Evolutionary conservation across 805 yeast species (phyloP).

Genomic region (Ogataea pini): DNA sequence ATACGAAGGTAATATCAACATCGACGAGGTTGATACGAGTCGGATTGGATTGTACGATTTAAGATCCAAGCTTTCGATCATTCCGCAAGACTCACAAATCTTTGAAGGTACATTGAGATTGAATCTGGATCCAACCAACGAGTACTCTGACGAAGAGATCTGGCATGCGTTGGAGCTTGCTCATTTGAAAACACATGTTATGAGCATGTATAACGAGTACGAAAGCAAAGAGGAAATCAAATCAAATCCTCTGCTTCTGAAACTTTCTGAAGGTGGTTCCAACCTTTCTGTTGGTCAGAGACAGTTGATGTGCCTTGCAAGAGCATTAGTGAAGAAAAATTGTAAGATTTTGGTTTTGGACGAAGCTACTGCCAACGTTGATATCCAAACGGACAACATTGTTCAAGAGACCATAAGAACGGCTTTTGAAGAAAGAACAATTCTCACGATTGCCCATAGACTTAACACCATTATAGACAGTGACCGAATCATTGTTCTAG

Average conservation of each 20-base stretch:
- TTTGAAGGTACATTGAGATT: conserved; percentile 85
- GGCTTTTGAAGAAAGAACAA: conserved; percentile 75
- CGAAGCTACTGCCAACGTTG: conserved; percentile 90
- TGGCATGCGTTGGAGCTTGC: conserved; percentile 81
- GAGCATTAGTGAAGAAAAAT: conserved; percentile 67
- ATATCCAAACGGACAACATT: conserved; percentile 77
- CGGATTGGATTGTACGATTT: conserved; percentile 74
- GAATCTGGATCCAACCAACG: conserved; percentile 79
- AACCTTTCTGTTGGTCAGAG: conserved; percentile 87
- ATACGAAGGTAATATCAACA: conserved; percentile 57
- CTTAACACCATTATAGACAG: conserved; percentile 81
- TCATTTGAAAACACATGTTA: conserved; percentile 69
- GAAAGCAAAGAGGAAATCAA: conserved; percentile 43
- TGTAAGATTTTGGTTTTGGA: conserved; percentile 66
- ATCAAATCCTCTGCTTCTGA: conserved; percentile 29
- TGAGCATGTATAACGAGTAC: conserved; percentile 48
- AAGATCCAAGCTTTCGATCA: conserved; percentile 75
- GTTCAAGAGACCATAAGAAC: conserved; percentile 76
- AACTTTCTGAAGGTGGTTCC: conserved; percentile 42
- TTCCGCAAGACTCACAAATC: conserved; percentile 93
- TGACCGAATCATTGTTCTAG: conserved; percentile 74
- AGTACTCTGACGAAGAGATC: conserved; percentile 70
- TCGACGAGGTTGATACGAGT: conserved; percentile 70
- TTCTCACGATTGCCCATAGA: conserved; percentile 83
- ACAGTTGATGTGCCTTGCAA: conserved; percentile 79